Conservation (phyloP, 371 early-diverging fungal species). For the Haplosporangium sp. region DNA sequence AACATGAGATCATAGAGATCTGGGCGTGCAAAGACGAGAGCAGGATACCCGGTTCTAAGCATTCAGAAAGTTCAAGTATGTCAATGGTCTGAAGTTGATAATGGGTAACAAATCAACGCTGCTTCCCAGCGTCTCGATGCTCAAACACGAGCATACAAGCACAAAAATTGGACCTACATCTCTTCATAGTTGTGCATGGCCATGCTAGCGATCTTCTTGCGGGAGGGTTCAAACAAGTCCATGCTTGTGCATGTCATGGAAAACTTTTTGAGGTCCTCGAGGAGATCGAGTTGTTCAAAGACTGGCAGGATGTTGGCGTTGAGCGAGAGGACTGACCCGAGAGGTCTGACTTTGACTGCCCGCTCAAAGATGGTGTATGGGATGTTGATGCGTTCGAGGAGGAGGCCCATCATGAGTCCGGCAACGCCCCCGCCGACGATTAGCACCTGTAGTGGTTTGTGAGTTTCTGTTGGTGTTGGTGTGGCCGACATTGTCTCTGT, state of each 20-base stretch:
- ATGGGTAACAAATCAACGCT: too few species aligned
- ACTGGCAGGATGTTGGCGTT: slow-evolving; percentile 20
- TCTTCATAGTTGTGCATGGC: slow-evolving; percentile 4
- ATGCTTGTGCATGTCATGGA: not conserved
- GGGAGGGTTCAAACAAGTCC: not conserved
- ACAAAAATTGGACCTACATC: not conserved
- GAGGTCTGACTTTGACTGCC: slow-evolving; percentile 4
- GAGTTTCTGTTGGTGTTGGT: too few species aligned
- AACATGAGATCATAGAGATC: slow-evolving; percentile 15
- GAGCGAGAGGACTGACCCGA: slow-evolving; percentile 13
- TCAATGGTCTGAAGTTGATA: too few species aligned
- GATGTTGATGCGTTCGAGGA: slow-evolving; percentile 17
- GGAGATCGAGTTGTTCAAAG: slow-evolving; percentile 19
- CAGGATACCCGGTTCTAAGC: slow-evolving; percentile 7
- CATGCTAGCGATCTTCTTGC: slow-evolving; percentile 9
- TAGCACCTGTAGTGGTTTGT: too few species aligned
- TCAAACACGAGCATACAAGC: too few species aligned
- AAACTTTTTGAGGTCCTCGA: slow-evolving; percentile 11
- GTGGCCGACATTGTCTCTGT: too few species aligned
- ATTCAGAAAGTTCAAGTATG: not conserved
- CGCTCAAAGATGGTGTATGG: slow-evolving; percentile 15
- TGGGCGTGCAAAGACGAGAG: slow-evolving; percentile 16
- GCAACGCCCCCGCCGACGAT: slow-evolving; percentile 25
- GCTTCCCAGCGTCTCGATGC: too few species aligned
- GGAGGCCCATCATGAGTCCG: slow-evolving; percentile 17